Evolutionary conservation across 2,329 filamentous ascomycete genomes (phyloP), one percentile per base, ranked within the genome.

Genomic region (Seiridium cupressi): DNA sequence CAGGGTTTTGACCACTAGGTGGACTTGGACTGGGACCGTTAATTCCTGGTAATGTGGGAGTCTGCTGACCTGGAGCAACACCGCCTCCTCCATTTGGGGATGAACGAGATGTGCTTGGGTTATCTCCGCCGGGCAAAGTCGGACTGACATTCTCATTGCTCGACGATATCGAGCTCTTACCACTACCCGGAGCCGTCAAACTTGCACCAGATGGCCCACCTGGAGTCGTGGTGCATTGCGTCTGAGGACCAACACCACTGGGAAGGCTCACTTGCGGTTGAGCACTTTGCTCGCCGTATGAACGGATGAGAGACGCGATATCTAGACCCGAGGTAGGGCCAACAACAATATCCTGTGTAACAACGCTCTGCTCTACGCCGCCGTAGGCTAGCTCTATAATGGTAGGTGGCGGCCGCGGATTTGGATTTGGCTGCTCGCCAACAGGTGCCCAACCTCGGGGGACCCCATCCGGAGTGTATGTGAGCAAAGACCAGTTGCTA

Each of bases 401-500:
- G 47, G 66, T 63, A 3, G 70, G 70, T 4, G 68, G 68, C 32
- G 35, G 26, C 2, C 65, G 57, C 2, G 69, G 68, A 11, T 65
- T 66, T 4, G 64, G 63, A 13, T 65, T 59, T 35, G 63, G 70
- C 56, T 71, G 68, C 34, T 69, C 65, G 6, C 71, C 69, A 10
- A 62, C 57, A 47, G 67, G 71, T 5, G 70, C 71, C 71, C 71
- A 73, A 7, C 71, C 71, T 47, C 68, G 67, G 2, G 70, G 70
- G 46, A 73, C 59, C 44, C 75, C 76, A 56, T 72, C 72, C 48
- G 70, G 69, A 59, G 73, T 76, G 67, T 78, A 84, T 59, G 82
- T 74, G 60, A 72, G 78, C 55, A 84, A 72, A 8, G 77, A 73
- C 72, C 76, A 75, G 58, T 69, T 63, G 13, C 83, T 84, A 51